These are phyloP conservation scores for Heterococcus sp. DNA, from an alignment of 108 stramenopile species.

Conservation along the genomic window DNA sequence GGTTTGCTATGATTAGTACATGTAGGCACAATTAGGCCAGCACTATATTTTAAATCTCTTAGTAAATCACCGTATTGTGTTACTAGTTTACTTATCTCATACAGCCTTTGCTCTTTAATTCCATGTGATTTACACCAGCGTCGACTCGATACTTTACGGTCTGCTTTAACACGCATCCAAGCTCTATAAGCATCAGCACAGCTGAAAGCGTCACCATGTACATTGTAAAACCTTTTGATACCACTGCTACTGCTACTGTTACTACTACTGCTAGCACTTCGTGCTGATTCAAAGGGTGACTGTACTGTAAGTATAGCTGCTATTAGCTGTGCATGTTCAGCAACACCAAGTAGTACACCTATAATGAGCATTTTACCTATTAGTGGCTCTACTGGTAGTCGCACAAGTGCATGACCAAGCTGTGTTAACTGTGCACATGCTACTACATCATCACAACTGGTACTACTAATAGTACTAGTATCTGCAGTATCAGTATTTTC, in stretches of 20 bases:
- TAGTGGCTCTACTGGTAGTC: conserved; percentile 26
- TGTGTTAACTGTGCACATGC: conserved; percentile 29
- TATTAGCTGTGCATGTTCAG: conserved; percentile 22
- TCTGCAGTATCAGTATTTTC: neutral
- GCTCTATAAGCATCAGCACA: conserved; percentile 31
- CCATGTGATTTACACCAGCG: conserved; percentile 34
- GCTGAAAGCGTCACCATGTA: conserved; percentile 24
- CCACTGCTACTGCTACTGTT: conserved; percentile 8
- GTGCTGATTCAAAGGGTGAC: conserved; percentile 37
- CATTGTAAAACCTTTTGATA: conserved; percentile 17
- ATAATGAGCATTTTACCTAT: conserved; percentile 41
- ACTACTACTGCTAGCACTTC: neutral
- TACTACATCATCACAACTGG: conserved; percentile 2
- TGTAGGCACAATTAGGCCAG: neutral
- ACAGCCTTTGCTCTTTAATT: conserved; percentile 43
- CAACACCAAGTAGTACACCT: conserved; percentile 29
- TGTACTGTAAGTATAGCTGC: conserved; percentile 33
- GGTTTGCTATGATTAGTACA: neutral
- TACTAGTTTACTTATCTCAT: conserved; percentile 40
- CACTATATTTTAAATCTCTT: neutral
- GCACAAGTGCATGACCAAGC: conserved; percentile 22
- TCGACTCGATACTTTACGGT: conserved; percentile 9
- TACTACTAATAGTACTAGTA: neutral
- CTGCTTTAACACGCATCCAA: conserved; percentile 30
- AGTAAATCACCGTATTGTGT: neutral